Base-by-base conservation (phyloP, 768 basidiomycete genomes). In the Rhizopogon roseolus region DNA sequence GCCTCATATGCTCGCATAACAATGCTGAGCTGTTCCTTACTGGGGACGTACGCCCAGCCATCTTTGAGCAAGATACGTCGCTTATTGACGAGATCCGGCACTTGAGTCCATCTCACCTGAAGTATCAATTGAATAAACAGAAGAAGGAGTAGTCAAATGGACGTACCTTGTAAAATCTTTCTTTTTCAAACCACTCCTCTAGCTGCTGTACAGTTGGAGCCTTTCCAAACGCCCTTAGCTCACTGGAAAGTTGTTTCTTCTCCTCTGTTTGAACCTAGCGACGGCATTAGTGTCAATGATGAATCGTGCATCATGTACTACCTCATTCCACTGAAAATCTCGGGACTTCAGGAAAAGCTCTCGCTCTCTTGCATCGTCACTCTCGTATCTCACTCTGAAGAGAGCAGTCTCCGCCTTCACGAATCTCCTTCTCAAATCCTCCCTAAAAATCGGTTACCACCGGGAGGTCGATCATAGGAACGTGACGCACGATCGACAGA, bases 71-170 rank as follows among this genome's bases (percentile, higher is more conserved):
- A 83, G 1, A 98, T 91, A 42, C 77, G 79, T 17, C 96, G 77
- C 63, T 79, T 83, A 56, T 87, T 88, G 7, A 99, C 88, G 1
- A 99, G 80, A 68, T 97, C 93, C 5, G 93, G 92, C 3, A 98
- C 95, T 57, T 87, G 85, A 11, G 88, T 94, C 97, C 97, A 99
- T 67, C 81, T 86, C n/a, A 98, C 94, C 94, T 97, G 45, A 8
- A 4, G 32, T n/a, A 22, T 16, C 9, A 46, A 46, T 16, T 44
- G 8, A 39, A 41, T 40, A 32, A 39, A 39, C 17, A 39, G 19
- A 22, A 36, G 14, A 9, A 25, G 9, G 9, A 22, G 14, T 14
- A 6, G 13, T 9, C 17, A 34, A 9, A 42, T 27, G 9, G 37
- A 50, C 64, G 8, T 56, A 89, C 94, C 76, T 96, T 97, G 75